phyloP scores from a whole-genome alignment of 495 filamentous ascomycete genomes.

The Neurospora sp. region DNA sequence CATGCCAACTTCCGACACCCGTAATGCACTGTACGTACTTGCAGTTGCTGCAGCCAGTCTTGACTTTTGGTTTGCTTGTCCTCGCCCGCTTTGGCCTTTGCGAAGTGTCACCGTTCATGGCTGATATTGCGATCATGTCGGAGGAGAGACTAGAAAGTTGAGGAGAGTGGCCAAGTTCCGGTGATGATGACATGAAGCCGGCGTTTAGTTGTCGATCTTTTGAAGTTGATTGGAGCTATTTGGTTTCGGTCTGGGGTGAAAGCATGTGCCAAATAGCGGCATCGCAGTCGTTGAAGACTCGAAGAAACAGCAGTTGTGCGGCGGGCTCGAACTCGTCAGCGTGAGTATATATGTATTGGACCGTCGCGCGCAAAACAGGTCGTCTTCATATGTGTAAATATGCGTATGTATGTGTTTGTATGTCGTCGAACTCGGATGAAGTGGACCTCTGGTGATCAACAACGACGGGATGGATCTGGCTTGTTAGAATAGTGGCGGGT shows the following conservation, averaged over 20 bases:
- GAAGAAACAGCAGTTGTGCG: background rate
- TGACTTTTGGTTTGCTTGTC: constrained; percentile 41
- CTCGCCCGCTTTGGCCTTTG: constrained; percentile 26
- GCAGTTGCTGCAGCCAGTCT: constrained; percentile 48
- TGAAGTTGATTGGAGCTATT: background rate
- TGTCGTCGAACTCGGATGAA: background rate
- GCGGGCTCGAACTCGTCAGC: background rate
- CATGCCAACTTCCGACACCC: background rate
- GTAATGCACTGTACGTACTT: constrained; percentile 30
- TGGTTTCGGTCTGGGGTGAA: background rate
- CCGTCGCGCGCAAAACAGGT: background rate
- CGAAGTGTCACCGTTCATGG: constrained; percentile 5
- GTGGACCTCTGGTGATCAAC: background rate
- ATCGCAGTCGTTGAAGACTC: background rate
- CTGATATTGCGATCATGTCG: background rate
- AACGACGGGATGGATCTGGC: background rate
- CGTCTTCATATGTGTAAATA: background rate
- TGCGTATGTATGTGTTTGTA: background rate
- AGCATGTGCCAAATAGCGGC: background rate
- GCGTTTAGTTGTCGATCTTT: background rate
- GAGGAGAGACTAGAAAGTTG: background rate
- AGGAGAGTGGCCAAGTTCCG: background rate
- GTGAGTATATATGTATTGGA: background rate
- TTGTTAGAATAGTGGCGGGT: background rate
- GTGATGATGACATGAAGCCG: background rate